Percentiles rank a stretch among this genome's conserved stretches.
Conservation (phyloP, 2,329 filamentous ascomycete species). For the Colletotrichum lentis region DNA sequence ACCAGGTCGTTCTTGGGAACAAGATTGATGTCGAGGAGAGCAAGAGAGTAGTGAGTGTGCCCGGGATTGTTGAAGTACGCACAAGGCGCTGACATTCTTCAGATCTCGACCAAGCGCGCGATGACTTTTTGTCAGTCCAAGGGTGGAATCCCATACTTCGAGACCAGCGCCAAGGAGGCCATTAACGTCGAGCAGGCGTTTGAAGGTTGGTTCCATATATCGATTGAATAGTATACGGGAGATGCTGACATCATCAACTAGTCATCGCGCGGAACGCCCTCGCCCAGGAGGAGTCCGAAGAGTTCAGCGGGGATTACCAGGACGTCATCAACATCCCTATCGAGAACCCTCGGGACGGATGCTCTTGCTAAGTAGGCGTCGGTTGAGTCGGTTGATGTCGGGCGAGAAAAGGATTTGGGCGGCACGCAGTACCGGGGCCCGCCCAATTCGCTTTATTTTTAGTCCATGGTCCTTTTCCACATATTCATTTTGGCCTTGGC, state of each 20-base stretch:
- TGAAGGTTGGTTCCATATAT: conserved; percentile 60
- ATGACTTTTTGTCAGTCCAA: conserved; percentile 98
- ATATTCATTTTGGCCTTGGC: conserved; percentile 36
- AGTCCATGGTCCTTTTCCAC: conserved; percentile 29
- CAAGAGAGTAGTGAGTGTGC: conserved; percentile 79
- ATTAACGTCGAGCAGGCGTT: conserved; percentile 91
- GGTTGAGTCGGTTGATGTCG: conserved; percentile 26
- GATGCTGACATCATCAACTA: conserved; percentile 49
- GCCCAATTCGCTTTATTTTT: conserved; percentile 33
- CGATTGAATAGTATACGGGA: neutral
- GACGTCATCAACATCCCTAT: conserved; percentile 99
- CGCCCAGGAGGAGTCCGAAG: conserved; percentile 95
- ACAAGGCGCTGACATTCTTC: conserved; percentile 7
- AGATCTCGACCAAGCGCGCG: conserved; percentile 94
- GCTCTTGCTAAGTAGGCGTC: conserved; percentile 57
- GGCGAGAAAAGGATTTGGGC: conserved; percentile 11
- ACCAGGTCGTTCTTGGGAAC: conserved; percentile 91
- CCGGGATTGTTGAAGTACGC: no score
- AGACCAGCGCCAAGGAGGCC: conserved; percentile 98
- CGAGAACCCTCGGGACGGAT: conserved; percentile 91
- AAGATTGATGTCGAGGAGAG: conserved; percentile 99
- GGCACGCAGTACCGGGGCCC: conserved; percentile 19
- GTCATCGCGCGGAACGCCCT: conserved; percentile 96
- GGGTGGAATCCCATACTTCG: conserved; percentile 97
- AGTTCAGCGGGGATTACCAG: conserved; percentile 96